Evolutionary conservation across 139 green algal species (phyloP), one percentile per base, ranked within the genome.

Genomic region (Tetradesmus obliquus): DNA sequence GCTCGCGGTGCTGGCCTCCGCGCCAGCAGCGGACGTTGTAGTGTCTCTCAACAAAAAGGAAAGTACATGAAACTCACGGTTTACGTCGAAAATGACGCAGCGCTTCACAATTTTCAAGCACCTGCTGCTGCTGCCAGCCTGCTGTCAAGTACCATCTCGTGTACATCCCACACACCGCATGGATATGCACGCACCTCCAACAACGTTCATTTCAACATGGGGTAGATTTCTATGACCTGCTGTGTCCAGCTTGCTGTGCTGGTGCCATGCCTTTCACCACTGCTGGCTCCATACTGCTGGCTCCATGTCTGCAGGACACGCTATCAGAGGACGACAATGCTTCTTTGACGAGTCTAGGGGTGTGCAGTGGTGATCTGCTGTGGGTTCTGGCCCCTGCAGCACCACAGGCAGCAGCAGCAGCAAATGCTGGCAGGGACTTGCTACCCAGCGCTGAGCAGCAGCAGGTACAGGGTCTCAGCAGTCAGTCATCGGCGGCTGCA

Each of bases 31-130:
- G n/a, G 22, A 88, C 22, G 57, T 88, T 10, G 22, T 58, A 12
- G 19, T 88, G 8, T 88, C 83, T 5, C 57, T 88, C 5, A 88
- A 88, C 57, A 88, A 88, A 17, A 88, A 88, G 57, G 83, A 79
- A 24, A 3, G 82, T 24, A 55, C 10, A 19, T 7, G 24, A 20
- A 20, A 8, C 7, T 0, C 24, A 19, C 55, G 5, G 9, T 0
- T 87, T 20, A 20, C 45, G 54, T 62, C 79, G 22, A 32, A 17
- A 22, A 45, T 45, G 17, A 1, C 24, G 15, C 6, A 9, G n/a
- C 22, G 22, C 6, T 84, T 84, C 80, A 20, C 20, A 54, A 0
- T 87, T 5, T 6, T 72, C 55, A 15, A 55, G 54, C 66, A 76
- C 5, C 66, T 71, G 20, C 17, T 71, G 20, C 54, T 71, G 55